These are phyloP conservation scores for Botrytis aclada DNA, from an alignment of 2,329 filamentous ascomycete genomes.

Conservation along the genomic window DNA sequence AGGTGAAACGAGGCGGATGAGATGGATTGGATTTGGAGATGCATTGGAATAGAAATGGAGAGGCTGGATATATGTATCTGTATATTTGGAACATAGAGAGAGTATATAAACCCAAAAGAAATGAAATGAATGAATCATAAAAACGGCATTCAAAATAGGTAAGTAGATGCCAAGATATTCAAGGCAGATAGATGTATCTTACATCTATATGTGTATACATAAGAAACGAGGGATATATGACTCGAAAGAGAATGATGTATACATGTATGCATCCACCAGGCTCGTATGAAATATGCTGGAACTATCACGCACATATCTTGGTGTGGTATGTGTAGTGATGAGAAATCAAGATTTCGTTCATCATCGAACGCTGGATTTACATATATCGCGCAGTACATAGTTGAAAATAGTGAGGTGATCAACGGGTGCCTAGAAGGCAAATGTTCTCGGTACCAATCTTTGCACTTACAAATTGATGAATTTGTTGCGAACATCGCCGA, in stretches of 20 bases:
- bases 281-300: neutral
- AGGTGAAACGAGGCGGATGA: no score
- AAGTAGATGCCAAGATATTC: neutral
- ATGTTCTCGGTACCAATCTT: neutral
- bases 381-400: neutral
- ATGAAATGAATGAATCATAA: neutral
- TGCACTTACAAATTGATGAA: neutral
- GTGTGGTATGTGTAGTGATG: neutral
- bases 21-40: no score
- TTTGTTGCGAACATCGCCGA: neutral
- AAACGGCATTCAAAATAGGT: neutral
- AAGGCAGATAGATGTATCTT: neutral
- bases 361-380: neutral
- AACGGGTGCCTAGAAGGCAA: neutral
- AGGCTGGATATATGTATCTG: no score
- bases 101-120: rapidly evolving
- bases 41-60: no score
- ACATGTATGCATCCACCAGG: neutral
- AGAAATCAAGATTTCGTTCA: neutral
- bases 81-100: rapidly evolving
- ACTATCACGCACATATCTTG: neutral
- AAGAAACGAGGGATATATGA: no score
- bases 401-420: neutral
- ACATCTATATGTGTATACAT: no score
- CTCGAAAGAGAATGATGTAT: neutral